Conservation (phyloP, 345 rosid genomes). For the Clarkia xantiana region DNA sequence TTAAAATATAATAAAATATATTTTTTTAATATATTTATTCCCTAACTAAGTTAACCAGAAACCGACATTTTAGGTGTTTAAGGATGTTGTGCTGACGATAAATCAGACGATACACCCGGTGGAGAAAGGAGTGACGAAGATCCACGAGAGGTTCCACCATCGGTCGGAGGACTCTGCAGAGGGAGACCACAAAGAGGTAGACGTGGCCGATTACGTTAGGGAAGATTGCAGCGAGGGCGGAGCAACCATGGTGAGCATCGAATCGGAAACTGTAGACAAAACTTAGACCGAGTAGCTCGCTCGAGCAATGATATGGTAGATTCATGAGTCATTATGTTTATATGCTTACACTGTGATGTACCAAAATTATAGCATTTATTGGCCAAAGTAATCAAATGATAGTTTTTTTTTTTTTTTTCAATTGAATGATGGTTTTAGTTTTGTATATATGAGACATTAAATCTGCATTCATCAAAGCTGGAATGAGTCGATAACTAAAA, state of each 20-base stretch:
- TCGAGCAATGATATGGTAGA: too few species aligned
- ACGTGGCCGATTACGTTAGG: constrained; percentile 18
- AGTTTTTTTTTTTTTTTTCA: too few species aligned
- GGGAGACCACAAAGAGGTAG: constrained; percentile 20
- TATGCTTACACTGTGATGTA: too few species aligned
- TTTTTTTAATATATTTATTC: neutral
- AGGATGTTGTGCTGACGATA: constrained; percentile 70
- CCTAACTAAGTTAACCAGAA: too few species aligned
- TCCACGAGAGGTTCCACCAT: constrained; percentile 49
- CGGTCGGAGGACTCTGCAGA: constrained; percentile 19
- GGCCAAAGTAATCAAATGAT: too few species aligned
- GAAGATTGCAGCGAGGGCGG: constrained; percentile 4
- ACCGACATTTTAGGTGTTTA: constrained; percentile 35
- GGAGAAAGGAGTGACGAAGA: constrained; percentile 71
- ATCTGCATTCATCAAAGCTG: too few species aligned
- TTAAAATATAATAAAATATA: neutral
- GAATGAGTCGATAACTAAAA: too few species aligned
- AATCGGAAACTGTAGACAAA: neutral
- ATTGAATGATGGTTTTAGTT: too few species aligned
- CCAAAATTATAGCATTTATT: too few species aligned
- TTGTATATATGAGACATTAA: too few species aligned
- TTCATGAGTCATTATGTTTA: too few species aligned
- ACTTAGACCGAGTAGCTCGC: too few species aligned
- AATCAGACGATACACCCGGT: constrained; percentile 85
- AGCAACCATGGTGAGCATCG: neutral